Evolutionary conservation across 177 flowering plant species (phyloP), one percentile per base, ranked within the genome.

Genomic region (Vitis hybrid): DNA sequence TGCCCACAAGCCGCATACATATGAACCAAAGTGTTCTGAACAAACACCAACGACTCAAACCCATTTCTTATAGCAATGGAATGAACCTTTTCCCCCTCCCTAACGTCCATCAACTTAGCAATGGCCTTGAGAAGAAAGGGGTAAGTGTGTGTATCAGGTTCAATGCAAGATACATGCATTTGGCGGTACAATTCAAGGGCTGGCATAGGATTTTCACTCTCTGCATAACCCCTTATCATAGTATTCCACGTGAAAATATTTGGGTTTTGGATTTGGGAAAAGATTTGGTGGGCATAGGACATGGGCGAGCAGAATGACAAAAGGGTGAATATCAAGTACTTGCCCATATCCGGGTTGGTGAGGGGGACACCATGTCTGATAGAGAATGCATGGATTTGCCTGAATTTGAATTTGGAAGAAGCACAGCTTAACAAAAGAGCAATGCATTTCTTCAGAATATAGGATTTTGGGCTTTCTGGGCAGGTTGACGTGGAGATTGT

Each of bases 81-180:
- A 69, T 92, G 93, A 20, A 86, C 73, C 79, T 26, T 76, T 55
- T 87, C 88, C 18, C 93, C 90, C 15, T 73, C 74, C 61, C 72
- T 78, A 48, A 81, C 82, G 66, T 66, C 84, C 74, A 74, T 66
- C 67, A 79, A 31, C 82, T 83, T 87, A 12, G 93, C 81, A 59
- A 84, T 74, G n/a, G 92, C 95, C 69, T 92, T 92, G 3, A 92
- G 70, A 51, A 88, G 78, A 76, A 90, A 92, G 63, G 97, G 95
- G 84, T 85, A 92, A 1, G 93, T 90, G 78, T 92, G 95, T 5
- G 90, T 86, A 65, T 92, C 97, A 22, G 92, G 83, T 53, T 76
- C 73, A 19, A 85, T 61, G 13, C 66, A 58, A 5, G 63, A 59
- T 10, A 49, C 31, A 1, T 62, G 82, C 95, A 92, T 90, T 61